Evolutionary conservation across 768 basidiomycete genomes (phyloP).

Genomic region (Pleurotus eryngii): DNA sequence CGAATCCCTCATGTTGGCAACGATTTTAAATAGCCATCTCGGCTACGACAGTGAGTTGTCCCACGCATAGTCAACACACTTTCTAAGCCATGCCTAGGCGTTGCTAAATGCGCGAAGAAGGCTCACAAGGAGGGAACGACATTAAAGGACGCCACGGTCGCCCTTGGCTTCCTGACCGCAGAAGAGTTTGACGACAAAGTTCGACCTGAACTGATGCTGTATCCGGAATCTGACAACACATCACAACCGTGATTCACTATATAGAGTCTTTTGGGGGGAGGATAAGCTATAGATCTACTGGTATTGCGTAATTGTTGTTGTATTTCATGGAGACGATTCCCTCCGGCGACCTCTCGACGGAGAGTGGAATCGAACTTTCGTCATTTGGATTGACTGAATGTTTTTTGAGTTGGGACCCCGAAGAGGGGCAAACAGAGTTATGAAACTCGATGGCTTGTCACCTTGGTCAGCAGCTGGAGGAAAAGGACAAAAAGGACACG

Average conservation of each 20-base stretch:
- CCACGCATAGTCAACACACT: neutral
- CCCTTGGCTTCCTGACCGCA: conserved; percentile 78
- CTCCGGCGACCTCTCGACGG: too few relatives aligned
- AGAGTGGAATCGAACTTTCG: too few relatives aligned
- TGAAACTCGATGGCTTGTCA: conserved; percentile 7
- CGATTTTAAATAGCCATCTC: conserved; percentile 91
- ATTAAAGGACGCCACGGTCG: conserved; percentile 90
- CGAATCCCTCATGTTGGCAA: conserved; percentile 97
- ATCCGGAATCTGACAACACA: conserved; percentile 41
- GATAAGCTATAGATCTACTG: neutral
- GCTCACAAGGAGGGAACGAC: conserved; percentile 99
- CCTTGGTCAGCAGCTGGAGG: conserved; percentile 10
- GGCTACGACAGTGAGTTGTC: conserved; percentile 89
- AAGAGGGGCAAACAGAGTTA: neutral
- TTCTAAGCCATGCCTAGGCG: conserved; percentile 53
- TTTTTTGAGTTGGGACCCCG: conserved; percentile 5
- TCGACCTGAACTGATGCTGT: conserved; percentile 86
- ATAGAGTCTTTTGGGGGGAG: neutral
- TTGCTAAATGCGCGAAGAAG: conserved; percentile 98
- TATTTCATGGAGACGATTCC: too few relatives aligned
- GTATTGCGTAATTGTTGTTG: neutral
- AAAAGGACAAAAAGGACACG: conserved; percentile 9
- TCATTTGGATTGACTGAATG: neutral
- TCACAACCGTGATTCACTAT: conserved; percentile 5
- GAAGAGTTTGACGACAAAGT: conserved; percentile 97